Conservation (phyloP, 2,329 filamentous ascomycete genomes). For the Calonectria pauciramosa region DNA sequence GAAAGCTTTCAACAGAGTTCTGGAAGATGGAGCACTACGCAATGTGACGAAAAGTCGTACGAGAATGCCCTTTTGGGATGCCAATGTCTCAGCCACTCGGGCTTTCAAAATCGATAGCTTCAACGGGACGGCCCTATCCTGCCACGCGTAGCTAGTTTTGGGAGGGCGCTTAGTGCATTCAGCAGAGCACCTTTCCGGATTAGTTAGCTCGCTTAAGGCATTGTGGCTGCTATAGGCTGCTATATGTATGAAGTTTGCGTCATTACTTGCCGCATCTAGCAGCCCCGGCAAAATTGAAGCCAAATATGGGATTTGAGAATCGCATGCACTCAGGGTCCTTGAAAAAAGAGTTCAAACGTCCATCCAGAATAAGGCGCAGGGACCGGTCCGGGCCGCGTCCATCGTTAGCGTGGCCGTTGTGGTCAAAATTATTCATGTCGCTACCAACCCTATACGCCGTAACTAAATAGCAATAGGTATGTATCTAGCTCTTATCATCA, state of each 20-base stretch:
- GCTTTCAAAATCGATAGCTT: not conserved
- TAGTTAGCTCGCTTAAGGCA: not conserved
- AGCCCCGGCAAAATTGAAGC: not conserved
- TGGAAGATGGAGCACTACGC: not conserved
- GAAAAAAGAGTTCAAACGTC: not conserved
- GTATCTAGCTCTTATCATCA: not conserved
- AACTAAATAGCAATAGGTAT: not conserved
- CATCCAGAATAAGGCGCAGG: not conserved
- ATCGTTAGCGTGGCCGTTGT: not conserved
- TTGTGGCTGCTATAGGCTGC: not conserved
- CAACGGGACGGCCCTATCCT: not conserved
- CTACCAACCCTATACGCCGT: not conserved
- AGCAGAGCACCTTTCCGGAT: not conserved
- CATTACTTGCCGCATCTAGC: not conserved
- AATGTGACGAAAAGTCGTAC: not conserved
- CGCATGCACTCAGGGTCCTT: not conserved
- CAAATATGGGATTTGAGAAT: not conserved
- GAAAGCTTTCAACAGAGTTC: not conserved
- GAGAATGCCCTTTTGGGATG: not conserved
- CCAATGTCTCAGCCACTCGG: not conserved
- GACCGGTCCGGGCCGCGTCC: not conserved
- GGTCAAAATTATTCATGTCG: not conserved
- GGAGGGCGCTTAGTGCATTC: not conserved
- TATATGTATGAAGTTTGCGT: not conserved
- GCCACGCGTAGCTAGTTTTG: not conserved